Evolutionary conservation across 2,329 filamentous ascomycete species (phyloP).

Genomic region (Berkeleyomyces basicola): DNA sequence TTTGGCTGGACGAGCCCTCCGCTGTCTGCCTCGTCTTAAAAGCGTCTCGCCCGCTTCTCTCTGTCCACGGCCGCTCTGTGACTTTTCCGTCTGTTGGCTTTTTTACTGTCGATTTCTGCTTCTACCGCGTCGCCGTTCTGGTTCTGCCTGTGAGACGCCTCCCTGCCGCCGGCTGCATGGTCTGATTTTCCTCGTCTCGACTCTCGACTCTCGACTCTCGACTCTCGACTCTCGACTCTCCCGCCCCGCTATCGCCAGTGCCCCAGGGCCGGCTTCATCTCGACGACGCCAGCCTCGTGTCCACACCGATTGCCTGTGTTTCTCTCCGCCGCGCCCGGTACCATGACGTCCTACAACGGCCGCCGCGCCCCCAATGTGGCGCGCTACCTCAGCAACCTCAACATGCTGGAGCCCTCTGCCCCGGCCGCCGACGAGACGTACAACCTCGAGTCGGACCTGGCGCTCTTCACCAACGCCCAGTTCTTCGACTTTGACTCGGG

Average conservation of each 20-base stretch:
- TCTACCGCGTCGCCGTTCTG: not conserved
- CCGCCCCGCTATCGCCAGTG: not conserved
- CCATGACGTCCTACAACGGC: constrained; percentile 51
- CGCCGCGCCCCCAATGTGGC: constrained; percentile 76
- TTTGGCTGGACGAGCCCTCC: not conserved
- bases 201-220: no score
- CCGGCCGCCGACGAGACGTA: constrained; percentile 39
- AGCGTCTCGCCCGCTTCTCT: not conserved
- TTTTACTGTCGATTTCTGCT: not conserved
- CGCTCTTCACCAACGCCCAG: constrained; percentile 66
- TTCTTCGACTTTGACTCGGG: constrained; percentile 65
- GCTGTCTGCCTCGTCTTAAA: not conserved
- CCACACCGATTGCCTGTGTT: not conserved
- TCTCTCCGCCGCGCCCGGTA: not conserved
- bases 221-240: not conserved
- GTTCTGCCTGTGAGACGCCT: not conserved
- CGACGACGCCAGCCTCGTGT: not conserved
- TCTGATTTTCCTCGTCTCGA: not conserved
- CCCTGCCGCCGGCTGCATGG: not conserved
- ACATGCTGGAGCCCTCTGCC: constrained; percentile 48
- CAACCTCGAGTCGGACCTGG: constrained; percentile 53
- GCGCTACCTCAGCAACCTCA: constrained; percentile 75
- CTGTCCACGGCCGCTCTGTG: not conserved
- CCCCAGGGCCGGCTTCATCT: not conserved
- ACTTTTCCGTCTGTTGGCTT: not conserved